These are phyloP conservation scores for Zygosaccharomyces bailii DNA, from an alignment of 805 yeast genomes.

Conservation along the genomic window DNA sequence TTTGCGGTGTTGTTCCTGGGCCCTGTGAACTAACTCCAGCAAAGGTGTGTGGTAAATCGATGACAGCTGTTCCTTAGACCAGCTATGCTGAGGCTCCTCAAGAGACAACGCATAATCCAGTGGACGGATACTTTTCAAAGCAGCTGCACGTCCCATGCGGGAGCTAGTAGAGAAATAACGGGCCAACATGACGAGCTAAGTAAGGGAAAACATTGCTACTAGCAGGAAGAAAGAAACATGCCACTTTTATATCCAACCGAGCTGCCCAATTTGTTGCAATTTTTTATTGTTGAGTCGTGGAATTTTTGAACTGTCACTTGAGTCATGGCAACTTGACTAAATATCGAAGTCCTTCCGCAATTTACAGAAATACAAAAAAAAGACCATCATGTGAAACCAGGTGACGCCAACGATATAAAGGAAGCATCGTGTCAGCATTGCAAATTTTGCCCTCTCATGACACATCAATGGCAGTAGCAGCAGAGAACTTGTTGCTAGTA, in stretches of 20 bases:
- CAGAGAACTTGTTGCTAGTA: constrained; percentile 3
- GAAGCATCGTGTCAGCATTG: constrained; percentile 1
- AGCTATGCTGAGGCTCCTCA: constrained; percentile 37
- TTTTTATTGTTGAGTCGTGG: background rate
- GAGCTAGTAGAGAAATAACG: constrained; percentile 2
- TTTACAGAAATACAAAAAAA: constrained; percentile 6
- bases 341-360: constrained; percentile 5
- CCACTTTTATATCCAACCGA: background rate
- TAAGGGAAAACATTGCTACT: background rate
- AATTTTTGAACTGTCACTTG: background rate
- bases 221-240: background rate
- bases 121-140: background rate
- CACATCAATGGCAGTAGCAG: constrained; percentile 4
- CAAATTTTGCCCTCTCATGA: background rate
- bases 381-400: constrained; percentile 8
- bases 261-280: background rate
- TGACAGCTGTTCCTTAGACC: constrained; percentile 60
- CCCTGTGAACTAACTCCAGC: constrained; percentile 53
- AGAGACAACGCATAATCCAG: constrained; percentile 32
- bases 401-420: constrained; percentile 3
- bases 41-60: constrained; percentile 65
- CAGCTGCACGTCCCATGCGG: background rate
- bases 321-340: constrained; percentile 5
- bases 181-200: background rate
- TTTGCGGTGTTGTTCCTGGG: constrained; percentile 63